Percentiles rank a stretch among this genome's conserved stretches.
phyloP scores from a whole-genome alignment of 306 rosid species.

The Notholithocarpus densiflorus region DNA sequence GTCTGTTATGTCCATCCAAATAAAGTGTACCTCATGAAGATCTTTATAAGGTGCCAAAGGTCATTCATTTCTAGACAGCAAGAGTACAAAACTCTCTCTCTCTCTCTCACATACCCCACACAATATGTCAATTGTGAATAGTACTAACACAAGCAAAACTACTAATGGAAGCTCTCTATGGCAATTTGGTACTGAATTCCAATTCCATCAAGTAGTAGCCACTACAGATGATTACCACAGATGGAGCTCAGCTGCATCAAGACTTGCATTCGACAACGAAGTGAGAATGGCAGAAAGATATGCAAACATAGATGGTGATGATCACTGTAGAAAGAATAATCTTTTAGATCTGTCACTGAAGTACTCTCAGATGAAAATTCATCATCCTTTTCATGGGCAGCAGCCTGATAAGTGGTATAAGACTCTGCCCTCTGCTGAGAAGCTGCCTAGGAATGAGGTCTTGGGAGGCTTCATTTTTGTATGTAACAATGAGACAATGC shows the following conservation, averaged over 20 bases:
- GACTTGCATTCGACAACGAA: background rate
- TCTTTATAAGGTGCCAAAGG: background rate
- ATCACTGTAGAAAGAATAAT: background rate
- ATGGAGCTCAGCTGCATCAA: slow-evolving; percentile 11
- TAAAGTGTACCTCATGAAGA: background rate
- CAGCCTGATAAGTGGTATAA: slow-evolving; percentile 14
- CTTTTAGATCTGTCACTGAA: background rate
- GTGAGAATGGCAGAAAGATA: background rate
- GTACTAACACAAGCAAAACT: background rate
- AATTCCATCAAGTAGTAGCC: background rate
- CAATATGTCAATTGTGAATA: background rate
- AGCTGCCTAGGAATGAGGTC: slow-evolving; percentile 28
- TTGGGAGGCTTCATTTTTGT: slow-evolving; percentile 32
- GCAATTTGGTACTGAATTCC: background rate
- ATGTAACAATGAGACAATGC: slow-evolving; percentile 27
- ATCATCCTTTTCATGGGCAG: background rate
- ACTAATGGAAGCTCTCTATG: background rate
- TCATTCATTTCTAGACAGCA: background rate
- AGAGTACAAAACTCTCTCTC: background rate
- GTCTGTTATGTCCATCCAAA: no score
- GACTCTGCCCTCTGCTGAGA: slow-evolving; percentile 23
- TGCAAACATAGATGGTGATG: background rate
- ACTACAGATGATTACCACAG: background rate
- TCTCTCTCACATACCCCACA: background rate
- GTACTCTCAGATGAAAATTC: background rate